A percentile compares a stretch with the other conserved stretches of the same genome.
phyloP scores from a whole-genome alignment of 345 rosid species.

The Pseudoturritis turrita region DNA sequence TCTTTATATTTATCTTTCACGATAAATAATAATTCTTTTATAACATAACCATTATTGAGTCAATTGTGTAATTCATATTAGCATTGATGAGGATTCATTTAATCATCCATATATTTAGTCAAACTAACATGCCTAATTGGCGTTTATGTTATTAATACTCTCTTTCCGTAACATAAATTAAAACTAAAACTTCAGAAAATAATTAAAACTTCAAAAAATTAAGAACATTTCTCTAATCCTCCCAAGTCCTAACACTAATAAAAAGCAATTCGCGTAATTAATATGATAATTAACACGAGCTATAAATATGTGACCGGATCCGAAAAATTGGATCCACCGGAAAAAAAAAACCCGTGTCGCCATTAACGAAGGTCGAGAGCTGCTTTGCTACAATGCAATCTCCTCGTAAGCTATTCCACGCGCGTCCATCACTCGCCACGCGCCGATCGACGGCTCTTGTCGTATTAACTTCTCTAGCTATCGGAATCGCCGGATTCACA shows the following conservation, averaged over 20 bases:
- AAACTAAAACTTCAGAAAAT: background rate
- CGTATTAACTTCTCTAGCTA: slow-evolving; percentile 39
- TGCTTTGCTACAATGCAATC: slow-evolving; percentile 49
- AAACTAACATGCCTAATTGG: background rate
- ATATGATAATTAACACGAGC: background rate
- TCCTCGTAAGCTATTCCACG: slow-evolving; percentile 56
- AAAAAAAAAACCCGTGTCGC: background rate
- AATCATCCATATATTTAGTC: background rate
- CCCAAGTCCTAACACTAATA: background rate
- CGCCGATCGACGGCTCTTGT: slow-evolving; percentile 46
- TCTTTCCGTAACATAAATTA: background rate
- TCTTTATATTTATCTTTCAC: no score
- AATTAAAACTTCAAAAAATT: background rate
- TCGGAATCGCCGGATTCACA: slow-evolving; percentile 57
- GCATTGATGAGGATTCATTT: no score
- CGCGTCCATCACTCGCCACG: slow-evolving; percentile 33
- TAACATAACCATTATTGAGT: no score
- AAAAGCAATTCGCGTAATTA: background rate
- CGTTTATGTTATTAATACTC: background rate
- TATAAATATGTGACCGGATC: slow-evolving; percentile 20
- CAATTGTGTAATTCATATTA: no score
- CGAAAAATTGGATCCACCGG: slow-evolving; percentile 22
- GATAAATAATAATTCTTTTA: no score
- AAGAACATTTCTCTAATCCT: background rate
- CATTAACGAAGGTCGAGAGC: slow-evolving; percentile 16